Percentiles rank a stretch among this genome's conserved stretches.
Evolutionary conservation across 1,284 basidiomycete genomes (phyloP).

Genomic region (Grifola frondosa): DNA sequence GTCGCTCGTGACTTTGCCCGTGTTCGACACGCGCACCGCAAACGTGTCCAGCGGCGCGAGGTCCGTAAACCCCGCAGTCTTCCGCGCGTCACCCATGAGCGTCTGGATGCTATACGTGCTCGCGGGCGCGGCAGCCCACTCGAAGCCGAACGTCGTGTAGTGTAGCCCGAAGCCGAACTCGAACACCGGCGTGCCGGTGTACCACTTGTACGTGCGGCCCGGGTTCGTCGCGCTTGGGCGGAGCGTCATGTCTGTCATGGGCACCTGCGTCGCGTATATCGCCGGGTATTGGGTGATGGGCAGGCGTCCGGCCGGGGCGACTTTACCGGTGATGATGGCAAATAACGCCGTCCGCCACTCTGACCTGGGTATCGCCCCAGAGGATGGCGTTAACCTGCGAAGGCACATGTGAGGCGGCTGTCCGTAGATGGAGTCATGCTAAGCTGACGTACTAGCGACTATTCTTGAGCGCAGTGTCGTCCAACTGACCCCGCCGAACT

Average conservation of each 20-base stretch:
- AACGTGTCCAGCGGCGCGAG: slow-evolving; percentile 49
- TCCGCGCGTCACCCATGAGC: slow-evolving; percentile 32
- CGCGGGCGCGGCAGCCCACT: slow-evolving; percentile 35
- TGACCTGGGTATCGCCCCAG: slow-evolving; percentile 57
- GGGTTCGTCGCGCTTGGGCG: slow-evolving; percentile 48
- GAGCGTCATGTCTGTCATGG: slow-evolving; percentile 58
- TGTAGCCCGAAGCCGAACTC: slow-evolving; percentile 54
- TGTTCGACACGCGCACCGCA: slow-evolving; percentile 46
- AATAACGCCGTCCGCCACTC: slow-evolving; percentile 52
- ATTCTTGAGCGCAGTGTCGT: slow-evolving; percentile 44
- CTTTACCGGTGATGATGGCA: slow-evolving; percentile 49
- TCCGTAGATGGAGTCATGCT: not conserved
- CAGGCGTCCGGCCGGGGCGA: slow-evolving; percentile 53
- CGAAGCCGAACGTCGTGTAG: slow-evolving; percentile 48
- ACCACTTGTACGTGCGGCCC: slow-evolving; percentile 61
- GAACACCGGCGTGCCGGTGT: slow-evolving; percentile 47
- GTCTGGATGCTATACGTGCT: slow-evolving; percentile 41
- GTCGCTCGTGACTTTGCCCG: slow-evolving; percentile 49
- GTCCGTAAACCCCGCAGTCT: slow-evolving; percentile 36
- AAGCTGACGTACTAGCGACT: slow-evolving; percentile 38
- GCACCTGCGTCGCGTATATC: slow-evolving; percentile 45
- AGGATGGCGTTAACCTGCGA: slow-evolving; percentile 50
- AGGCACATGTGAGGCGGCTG: not conserved
- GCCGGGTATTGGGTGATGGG: slow-evolving; percentile 54
- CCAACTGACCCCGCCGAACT: slow-evolving; percentile 60